These are phyloP conservation scores for Trebouxia gelatinosa DNA, from an alignment of 163 green algal species.

Conservation along the genomic window DNA sequence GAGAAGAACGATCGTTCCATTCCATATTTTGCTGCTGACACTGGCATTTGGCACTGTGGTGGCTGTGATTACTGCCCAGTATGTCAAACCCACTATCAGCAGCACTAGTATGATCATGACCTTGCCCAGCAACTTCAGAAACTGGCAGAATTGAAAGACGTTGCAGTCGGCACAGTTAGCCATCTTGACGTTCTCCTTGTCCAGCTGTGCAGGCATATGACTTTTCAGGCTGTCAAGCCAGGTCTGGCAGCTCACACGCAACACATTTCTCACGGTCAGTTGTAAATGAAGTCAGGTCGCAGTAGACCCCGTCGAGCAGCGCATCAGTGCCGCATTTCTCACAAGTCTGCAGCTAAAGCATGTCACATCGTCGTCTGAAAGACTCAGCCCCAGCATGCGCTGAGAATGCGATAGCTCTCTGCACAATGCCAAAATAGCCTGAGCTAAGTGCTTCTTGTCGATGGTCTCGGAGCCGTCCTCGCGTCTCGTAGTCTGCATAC, in stretches of 20 bases:
- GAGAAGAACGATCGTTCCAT: no score
- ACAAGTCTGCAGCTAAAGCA: neutral
- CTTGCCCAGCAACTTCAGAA: slow-evolving; percentile 15
- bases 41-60: neutral
- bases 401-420: no score
- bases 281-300: no score
- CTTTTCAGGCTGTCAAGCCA: neutral
- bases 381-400: neutral
- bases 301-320: neutral
- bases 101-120: slow-evolving; percentile 27
- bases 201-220: neutral
- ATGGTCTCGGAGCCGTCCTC: no score
- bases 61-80: slow-evolving; percentile 17
- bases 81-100: slow-evolving; percentile 20
- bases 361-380: neutral
- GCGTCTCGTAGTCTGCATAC: no score
- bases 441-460: no score
- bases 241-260: neutral
- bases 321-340: neutral
- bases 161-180: slow-evolving; percentile 21
- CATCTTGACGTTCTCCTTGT: slow-evolving; percentile 19
- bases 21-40: neutral
- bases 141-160: slow-evolving; percentile 20
- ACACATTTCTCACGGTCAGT: no score
- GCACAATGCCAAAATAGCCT: neutral